Evolutionary conservation across 139 green algal genomes (phyloP).

Genomic region (Pseudopediastrum boryanum): DNA sequence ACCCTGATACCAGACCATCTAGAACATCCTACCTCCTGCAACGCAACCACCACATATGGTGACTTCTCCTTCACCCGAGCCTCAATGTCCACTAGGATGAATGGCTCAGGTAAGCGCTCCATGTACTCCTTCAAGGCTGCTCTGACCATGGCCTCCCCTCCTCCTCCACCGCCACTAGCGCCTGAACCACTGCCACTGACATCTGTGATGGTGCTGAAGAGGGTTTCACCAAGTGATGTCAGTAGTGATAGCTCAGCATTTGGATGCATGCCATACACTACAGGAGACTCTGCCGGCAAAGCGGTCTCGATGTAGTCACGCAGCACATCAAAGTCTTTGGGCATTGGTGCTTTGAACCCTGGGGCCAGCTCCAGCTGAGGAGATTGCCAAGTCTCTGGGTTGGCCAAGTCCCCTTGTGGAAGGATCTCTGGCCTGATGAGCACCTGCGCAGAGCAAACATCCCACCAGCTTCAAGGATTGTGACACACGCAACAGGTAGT

Average conservation of each 20-base stretch:
- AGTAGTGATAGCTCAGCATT: constrained; percentile 87
- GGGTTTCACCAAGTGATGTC: constrained; percentile 80
- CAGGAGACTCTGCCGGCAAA: constrained; percentile 79
- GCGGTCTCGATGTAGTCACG: constrained; percentile 77
- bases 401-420: constrained; percentile 51
- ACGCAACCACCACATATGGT: constrained; percentile 82
- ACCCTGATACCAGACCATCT: too few relatives aligned
- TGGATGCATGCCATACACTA: constrained; percentile 88
- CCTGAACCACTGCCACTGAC: constrained; percentile 68
- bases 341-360: constrained; percentile 77
- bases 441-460: constrained; percentile 41
- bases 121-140: constrained; percentile 64
- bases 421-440: constrained; percentile 81
- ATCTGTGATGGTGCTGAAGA: constrained; percentile 85
- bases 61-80: constrained; percentile 79
- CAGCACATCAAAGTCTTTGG: constrained; percentile 69
- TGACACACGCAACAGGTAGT: too few relatives aligned
- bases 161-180: constrained; percentile 49
- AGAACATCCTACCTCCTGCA: constrained; percentile 62
- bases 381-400: constrained; percentile 53
- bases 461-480: too few relatives aligned
- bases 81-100: constrained; percentile 90
- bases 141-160: constrained; percentile 63
- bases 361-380: constrained; percentile 76
- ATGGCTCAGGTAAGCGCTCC: constrained; percentile 72